Evolutionary conservation across 139 green algal species (phyloP).

Genomic region (Chlorella ohadii): DNA sequence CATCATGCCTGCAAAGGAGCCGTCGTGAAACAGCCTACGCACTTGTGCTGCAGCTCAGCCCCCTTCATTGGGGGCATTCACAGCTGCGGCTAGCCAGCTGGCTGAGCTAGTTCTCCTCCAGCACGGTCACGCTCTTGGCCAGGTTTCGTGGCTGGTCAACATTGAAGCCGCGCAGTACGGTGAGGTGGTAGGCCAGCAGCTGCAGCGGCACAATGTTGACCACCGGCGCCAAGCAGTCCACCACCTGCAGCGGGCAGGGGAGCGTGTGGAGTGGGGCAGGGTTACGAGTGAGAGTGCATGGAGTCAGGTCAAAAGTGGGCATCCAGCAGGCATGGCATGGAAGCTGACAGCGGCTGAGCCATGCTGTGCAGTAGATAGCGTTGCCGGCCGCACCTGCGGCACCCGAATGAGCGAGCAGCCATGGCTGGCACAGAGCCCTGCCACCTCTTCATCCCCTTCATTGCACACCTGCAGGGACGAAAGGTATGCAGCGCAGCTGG

Average conservation of each 20-base stretch:
- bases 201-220: slow-evolving; percentile 97
- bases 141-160: slow-evolving; percentile 86
- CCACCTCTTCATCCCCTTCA: slow-evolving; percentile 57
- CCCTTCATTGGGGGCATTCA: too few relatives aligned
- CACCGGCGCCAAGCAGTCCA: slow-evolving; percentile 89
- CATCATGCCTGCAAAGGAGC: too few relatives aligned
- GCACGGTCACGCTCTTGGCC: slow-evolving; percentile 80
- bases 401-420: slow-evolving; percentile 63
- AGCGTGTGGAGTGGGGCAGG: too few relatives aligned
- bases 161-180: slow-evolving; percentile 89
- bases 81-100: too few relatives aligned
- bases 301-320: too few relatives aligned
- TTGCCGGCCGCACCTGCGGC: slow-evolving; percentile 30
- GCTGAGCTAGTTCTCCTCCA: slow-evolving; percentile 53
- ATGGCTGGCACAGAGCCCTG: slow-evolving; percentile 16
- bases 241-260: slow-evolving; percentile 4
- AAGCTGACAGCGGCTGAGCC: too few relatives aligned
- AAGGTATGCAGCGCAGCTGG: too few relatives aligned
- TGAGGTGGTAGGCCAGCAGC: slow-evolving; percentile 95
- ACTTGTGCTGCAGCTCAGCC: too few relatives aligned
- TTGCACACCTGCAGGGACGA: slow-evolving; percentile 67
- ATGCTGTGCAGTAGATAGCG: too few relatives aligned
- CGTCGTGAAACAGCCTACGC: too few relatives aligned
- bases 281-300: too few relatives aligned
- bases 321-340: too few relatives aligned